Percentiles rank a stretch among this genome's conserved stretches.
These are phyloP conservation scores for Acanthochlamys bracteata DNA, from an alignment of 106 monocot genomes.

Conservation along the genomic window DNA sequence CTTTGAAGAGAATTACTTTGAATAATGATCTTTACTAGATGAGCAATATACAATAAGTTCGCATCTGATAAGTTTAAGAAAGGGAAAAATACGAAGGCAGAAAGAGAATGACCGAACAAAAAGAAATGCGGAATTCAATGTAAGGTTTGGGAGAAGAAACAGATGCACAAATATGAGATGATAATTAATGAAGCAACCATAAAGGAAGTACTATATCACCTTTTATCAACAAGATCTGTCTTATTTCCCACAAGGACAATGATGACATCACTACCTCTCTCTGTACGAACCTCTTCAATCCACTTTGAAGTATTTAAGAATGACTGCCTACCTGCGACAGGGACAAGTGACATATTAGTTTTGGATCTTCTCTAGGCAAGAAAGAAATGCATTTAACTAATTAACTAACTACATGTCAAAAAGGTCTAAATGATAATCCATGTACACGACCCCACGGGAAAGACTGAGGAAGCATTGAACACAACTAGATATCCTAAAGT, in stretches of 20 bases:
- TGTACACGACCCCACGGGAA: background rate
- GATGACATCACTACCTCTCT: conserved; percentile 46
- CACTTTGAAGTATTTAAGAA: conserved; percentile 51
- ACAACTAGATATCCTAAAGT: no score
- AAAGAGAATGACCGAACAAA: no score
- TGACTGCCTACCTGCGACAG: conserved; percentile 34
- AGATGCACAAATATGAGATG: background rate
- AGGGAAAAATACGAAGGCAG: no score
- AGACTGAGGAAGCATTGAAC: background rate
- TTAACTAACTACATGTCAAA: background rate
- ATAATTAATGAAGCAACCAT: background rate
- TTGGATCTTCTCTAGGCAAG: background rate
- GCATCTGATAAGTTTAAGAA: no score
- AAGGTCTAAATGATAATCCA: background rate
- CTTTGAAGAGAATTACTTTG: no score
- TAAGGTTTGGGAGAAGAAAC: no score
- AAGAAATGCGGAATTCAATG: no score
- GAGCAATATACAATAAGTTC: no score
- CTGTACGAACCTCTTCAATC: conserved; percentile 25
- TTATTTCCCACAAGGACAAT: conserved; percentile 48
- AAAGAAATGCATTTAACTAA: background rate
- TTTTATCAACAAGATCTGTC: conserved; percentile 58
- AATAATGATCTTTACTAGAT: no score
- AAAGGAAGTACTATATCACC: conserved; percentile 10
- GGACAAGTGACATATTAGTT: background rate